phyloP scores from a whole-genome alignment of 2,329 filamentous ascomycete genomes.

The Botrytis aclada region DNA sequence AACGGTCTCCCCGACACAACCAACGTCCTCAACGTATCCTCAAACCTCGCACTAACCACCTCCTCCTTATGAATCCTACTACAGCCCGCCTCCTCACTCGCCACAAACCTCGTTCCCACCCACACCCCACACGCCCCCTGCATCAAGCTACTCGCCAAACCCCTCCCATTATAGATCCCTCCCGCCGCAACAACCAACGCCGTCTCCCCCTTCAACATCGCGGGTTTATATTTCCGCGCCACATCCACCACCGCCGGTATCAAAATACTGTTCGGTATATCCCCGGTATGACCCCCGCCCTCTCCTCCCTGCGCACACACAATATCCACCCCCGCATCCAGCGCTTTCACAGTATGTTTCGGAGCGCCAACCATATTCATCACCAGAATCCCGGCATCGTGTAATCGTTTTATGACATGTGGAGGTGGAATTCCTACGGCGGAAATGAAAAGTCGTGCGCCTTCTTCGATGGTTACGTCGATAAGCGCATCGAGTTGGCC shows the following conservation, averaged over 20 bases:
- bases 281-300: conserved; percentile 88
- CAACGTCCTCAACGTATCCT: conserved; percentile 78
- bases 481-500: conserved; percentile 86
- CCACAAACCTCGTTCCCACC: conserved; percentile 93
- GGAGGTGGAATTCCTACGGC: conserved; percentile 84
- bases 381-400: conserved; percentile 74
- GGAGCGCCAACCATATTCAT: conserved; percentile 99
- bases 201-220: conserved; percentile 63
- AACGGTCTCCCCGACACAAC: conserved; percentile 80
- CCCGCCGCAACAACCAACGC: conserved; percentile 87
- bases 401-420: conserved; percentile 70
- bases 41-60: conserved; percentile 74
- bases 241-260: conserved; percentile 86
- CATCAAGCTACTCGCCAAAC: conserved; percentile 78
- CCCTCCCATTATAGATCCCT: conserved; percentile 78
- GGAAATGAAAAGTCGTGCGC: conserved; percentile 80
- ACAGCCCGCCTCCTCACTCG: conserved; percentile 75
- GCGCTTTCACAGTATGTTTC: conserved; percentile 83
- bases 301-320: conserved; percentile 91
- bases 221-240: conserved; percentile 56
- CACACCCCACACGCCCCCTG: conserved; percentile 86
- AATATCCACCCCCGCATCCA: conserved; percentile 83
- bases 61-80: conserved; percentile 79
- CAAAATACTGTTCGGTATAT: conserved; percentile 80
- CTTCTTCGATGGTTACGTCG: conserved; percentile 78